Evolutionary conservation across 768 basidiomycete genomes (phyloP).

Genomic region (Stropharia rugosoannulata): DNA sequence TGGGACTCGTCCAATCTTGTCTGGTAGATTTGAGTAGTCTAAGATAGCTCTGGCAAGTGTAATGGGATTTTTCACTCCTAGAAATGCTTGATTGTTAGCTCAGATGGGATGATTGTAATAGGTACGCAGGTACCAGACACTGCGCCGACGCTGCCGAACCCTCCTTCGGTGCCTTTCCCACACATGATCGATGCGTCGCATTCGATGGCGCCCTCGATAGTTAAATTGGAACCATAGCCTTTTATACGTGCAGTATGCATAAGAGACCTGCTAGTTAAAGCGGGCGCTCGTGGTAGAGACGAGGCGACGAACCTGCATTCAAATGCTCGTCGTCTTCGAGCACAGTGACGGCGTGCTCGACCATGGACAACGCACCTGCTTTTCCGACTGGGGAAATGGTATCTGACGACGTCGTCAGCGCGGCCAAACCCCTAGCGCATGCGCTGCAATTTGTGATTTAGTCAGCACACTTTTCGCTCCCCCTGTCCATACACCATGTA

Average conservation of each 20-base stretch:
- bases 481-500: neutral
- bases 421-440: conserved; percentile 38
- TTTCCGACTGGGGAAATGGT: neutral
- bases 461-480: neutral
- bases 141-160: conserved; percentile 75
- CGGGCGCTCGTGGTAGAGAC: no score
- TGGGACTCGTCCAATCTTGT: conserved; percentile 63
- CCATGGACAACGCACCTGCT: conserved; percentile 28
- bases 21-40: conserved; percentile 43
- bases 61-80: conserved; percentile 75
- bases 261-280: neutral
- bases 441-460: conserved; percentile 37
- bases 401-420: neutral
- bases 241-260: neutral
- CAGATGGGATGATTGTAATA: neutral
- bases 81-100: neutral
- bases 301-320: conserved; percentile 50
- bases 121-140: conserved; percentile 48
- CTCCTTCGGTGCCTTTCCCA: neutral
- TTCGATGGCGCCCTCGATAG: conserved; percentile 71
- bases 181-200: conserved; percentile 77
- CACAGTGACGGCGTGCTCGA: conserved; percentile 50
- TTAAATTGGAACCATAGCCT: conserved; percentile 82
- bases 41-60: conserved; percentile 56
- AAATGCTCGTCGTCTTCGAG: conserved; percentile 68